These are phyloP conservation scores for Solanum infundibuliforme DNA, from an alignment of 257 asterid genomes.

Conservation along the genomic window DNA sequence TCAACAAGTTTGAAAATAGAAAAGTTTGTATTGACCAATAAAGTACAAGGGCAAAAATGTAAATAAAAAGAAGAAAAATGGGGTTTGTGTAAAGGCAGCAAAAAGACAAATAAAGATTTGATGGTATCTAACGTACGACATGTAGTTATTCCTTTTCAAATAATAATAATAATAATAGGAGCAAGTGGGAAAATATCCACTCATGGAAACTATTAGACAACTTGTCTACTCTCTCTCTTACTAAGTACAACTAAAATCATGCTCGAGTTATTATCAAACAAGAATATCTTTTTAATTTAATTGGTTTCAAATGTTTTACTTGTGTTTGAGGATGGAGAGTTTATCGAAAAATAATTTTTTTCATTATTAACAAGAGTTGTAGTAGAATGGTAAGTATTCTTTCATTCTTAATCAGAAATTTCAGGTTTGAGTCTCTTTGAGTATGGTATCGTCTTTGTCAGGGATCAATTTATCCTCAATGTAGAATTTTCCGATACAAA, in stretches of 20 bases:
- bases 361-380: too few species aligned
- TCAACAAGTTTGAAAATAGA: neutral
- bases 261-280: neutral
- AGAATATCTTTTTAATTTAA: neutral
- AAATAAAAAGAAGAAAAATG: neutral
- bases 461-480: neutral
- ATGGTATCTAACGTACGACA: constrained; percentile 21
- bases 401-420: too few species aligned
- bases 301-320: too few species aligned
- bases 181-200: neutral
- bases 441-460: too few species aligned
- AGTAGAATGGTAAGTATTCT: too few species aligned
- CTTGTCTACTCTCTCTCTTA: neutral
- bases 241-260: neutral
- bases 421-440: too few species aligned
- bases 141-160: constrained; percentile 2
- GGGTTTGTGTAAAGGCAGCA: neutral
- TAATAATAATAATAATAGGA: too few species aligned
- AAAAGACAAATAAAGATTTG: constrained; percentile 8
- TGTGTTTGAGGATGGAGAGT: neutral
- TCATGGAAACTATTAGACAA: neutral
- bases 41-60: neutral
- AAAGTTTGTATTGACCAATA: neutral
- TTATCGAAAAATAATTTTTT: too few species aligned
- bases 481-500: neutral